Percentiles rank a stretch among this genome's conserved stretches.
phyloP scores from a whole-genome alignment of 2,329 filamentous ascomycete species.

The Pseudogymnoascus sp. region DNA sequence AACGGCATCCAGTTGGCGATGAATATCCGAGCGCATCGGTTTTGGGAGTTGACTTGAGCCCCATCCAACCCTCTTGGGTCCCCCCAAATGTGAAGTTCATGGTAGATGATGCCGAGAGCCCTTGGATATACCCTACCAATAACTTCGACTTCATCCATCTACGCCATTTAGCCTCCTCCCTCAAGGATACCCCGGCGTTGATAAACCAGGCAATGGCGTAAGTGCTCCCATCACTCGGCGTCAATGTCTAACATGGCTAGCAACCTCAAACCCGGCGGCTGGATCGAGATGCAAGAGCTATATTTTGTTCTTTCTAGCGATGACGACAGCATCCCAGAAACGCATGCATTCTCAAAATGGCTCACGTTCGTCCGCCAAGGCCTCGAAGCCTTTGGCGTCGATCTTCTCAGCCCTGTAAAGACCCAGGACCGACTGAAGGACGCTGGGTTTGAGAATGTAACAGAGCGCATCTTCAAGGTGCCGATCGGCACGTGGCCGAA shows the following conservation, averaged over 20 bases:
- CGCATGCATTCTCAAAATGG: conserved; percentile 9
- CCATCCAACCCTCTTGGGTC: conserved; percentile 34
- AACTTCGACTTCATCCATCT: conserved; percentile 18
- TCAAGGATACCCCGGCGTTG: conserved; percentile 12
- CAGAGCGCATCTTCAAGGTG: conserved; percentile 35
- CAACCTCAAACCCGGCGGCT: conserved; percentile 22
- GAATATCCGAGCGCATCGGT: conserved; percentile 24
- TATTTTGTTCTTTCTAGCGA: conserved; percentile 9
- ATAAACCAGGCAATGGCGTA: conserved; percentile 10
- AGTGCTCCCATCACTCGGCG: background rate
- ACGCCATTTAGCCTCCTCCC: conserved; percentile 9
- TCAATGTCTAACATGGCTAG: background rate
- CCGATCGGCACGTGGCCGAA: conserved; percentile 41
- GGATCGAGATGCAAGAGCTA: conserved; percentile 26
- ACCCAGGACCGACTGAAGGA: conserved; percentile 14
- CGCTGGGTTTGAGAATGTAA: conserved; percentile 12
- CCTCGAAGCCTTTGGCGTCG: conserved; percentile 12
- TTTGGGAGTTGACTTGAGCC: conserved; percentile 36
- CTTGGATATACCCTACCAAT: conserved; percentile 33
- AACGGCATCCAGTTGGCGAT: conserved; percentile 17
- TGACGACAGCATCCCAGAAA: conserved; percentile 13
- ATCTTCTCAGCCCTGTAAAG: conserved; percentile 9
- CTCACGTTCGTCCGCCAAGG: conserved; percentile 8
- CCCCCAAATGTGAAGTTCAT: conserved; percentile 43
- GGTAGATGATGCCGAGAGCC: conserved; percentile 41